Base-by-base conservation (phyloP, 192 early-diverging fungal genomes). In the Rhizoclosmatium globosum region DNA sequence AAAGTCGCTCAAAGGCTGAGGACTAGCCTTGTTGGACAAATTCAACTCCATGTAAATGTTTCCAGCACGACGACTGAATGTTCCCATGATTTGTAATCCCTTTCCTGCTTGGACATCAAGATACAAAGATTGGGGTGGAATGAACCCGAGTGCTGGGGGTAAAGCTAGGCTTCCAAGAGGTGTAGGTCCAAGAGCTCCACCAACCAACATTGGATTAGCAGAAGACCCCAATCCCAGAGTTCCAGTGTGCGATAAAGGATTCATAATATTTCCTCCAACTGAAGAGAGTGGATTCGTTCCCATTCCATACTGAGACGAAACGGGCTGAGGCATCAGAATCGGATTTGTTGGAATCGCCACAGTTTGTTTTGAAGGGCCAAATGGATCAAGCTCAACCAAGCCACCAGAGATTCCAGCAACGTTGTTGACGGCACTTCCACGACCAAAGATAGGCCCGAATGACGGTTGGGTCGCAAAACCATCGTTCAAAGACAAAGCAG, bases 1-100 rank as follows among this genome's bases (percentile, higher is more conserved):
- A 79, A 90, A 90, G 42, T 89, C 89, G 23, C 76, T 71, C 71
- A 90, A 74, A 13, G 83, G 31, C 43, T 41, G 77, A 31, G 47
- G 39, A 4, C 53, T 13, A 2, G 42, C 65, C n/a, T 79, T 80
- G 77, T 90, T 90, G 11, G 73, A 47, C 39, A 90, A 73, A 7
- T 44, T 80, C 56, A 90, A 44, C 4, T 90, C 87, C 71, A 90
- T 45, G 58, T 47, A 82, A 2, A 85, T 17, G 44, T 82, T 69
- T 31, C 81, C 82, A 45, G 82, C 61, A 19, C 83, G 64, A 38
- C 64, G 70, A 58, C 44, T 45, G 64, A 75, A 82, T 17, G 74
- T 72, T 6, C 81, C 81, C 71, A 58, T 74, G 31, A 71, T 50
- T 64, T 79, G 45, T 17, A 77, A 39, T n/a, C 65, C 66, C 66